Percentiles rank a stretch among this genome's conserved stretches.
Evolutionary conservation across 2,329 filamentous ascomycete species (phyloP).

Genomic region (Monilinia vaccinii-corymbosi): DNA sequence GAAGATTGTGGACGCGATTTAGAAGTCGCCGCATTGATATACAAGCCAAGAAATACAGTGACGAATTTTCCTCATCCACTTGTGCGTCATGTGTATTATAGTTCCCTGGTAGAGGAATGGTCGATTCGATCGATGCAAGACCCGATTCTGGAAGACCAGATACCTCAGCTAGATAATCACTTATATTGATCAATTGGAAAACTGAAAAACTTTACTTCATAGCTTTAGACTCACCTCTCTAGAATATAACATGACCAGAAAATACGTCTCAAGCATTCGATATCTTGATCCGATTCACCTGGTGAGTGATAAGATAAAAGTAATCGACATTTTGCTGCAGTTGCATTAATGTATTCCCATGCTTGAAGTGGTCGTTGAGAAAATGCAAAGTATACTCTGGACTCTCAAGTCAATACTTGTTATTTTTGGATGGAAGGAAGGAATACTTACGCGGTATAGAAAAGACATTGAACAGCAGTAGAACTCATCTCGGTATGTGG

Average conservation of each 20-base stretch:
- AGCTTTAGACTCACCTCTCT: constrained; percentile 33
- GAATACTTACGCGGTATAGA: constrained; percentile 38
- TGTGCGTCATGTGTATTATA: constrained; percentile 37
- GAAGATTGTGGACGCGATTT: constrained; percentile 39
- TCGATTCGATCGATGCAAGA: constrained; percentile 42
- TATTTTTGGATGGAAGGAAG: neutral
- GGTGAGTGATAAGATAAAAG: constrained; percentile 37
- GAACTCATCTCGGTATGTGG: constrained; percentile 39
- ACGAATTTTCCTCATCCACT: constrained; percentile 34
- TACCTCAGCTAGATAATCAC: constrained; percentile 44
- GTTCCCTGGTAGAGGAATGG: constrained; percentile 38
- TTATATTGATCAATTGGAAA: constrained; percentile 17
- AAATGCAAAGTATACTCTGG: constrained; percentile 41
- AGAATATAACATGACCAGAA: constrained; percentile 48
- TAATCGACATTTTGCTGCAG: constrained; percentile 41
- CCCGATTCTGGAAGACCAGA: constrained; percentile 42
- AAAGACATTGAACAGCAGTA: constrained; percentile 40
- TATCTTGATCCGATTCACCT: constrained; percentile 32
- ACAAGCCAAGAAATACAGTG: constrained; percentile 44
- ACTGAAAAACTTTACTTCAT: neutral
- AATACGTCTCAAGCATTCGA: constrained; percentile 41
- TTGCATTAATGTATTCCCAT: constrained; percentile 42
- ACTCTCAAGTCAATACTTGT: neutral
- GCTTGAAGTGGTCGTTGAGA: constrained; percentile 42
- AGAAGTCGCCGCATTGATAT: constrained; percentile 42